Evolutionary conservation across 306 rosid species (phyloP).

Genomic region (Dicorynia guianensis): DNA sequence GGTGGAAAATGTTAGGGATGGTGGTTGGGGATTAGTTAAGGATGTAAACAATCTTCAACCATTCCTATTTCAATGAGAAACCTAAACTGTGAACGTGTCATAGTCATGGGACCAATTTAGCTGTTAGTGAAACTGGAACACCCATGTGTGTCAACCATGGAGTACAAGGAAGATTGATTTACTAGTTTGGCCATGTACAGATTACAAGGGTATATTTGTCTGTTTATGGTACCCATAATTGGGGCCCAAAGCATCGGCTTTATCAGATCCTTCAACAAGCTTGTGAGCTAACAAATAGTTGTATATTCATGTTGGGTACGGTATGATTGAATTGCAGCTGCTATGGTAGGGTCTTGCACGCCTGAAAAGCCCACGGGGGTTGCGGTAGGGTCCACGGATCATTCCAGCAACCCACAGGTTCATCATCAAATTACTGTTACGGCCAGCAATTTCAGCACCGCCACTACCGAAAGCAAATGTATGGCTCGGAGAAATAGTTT

Average conservation of each 20-base stretch:
- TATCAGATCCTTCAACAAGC: slow-evolving; percentile 32
- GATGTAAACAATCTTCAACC: background rate
- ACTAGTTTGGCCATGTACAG: slow-evolving; percentile 17
- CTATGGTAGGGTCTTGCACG: slow-evolving; percentile 57
- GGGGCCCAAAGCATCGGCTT: slow-evolving; percentile 39
- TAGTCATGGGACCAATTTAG: slow-evolving; percentile 22
- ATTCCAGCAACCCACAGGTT: slow-evolving; percentile 55
- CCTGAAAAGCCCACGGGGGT: slow-evolving; percentile 45
- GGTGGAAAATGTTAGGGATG: slow-evolving; percentile 31
- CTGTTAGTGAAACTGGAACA: slow-evolving; percentile 18
- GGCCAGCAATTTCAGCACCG: slow-evolving; percentile 41
- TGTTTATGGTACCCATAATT: slow-evolving; percentile 25
- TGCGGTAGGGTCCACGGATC: slow-evolving; percentile 57
- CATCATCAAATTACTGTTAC: slow-evolving; percentile 78
- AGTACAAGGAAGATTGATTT: background rate
- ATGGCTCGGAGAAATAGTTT: slow-evolving; percentile 69
- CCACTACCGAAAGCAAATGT: slow-evolving; percentile 57
- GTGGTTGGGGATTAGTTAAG: slow-evolving; percentile 55
- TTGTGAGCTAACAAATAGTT: slow-evolving; percentile 10
- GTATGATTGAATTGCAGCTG: slow-evolving; percentile 48
- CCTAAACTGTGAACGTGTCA: slow-evolving; percentile 37
- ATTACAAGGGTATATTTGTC: slow-evolving; percentile 13
- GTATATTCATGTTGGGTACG: slow-evolving; percentile 35
- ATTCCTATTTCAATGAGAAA: background rate
- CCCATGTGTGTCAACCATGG: slow-evolving; percentile 21